These are phyloP conservation scores for Neofusicoccum sp. DNA, from an alignment of 2,329 filamentous ascomycete species.

Conservation along the genomic window DNA sequence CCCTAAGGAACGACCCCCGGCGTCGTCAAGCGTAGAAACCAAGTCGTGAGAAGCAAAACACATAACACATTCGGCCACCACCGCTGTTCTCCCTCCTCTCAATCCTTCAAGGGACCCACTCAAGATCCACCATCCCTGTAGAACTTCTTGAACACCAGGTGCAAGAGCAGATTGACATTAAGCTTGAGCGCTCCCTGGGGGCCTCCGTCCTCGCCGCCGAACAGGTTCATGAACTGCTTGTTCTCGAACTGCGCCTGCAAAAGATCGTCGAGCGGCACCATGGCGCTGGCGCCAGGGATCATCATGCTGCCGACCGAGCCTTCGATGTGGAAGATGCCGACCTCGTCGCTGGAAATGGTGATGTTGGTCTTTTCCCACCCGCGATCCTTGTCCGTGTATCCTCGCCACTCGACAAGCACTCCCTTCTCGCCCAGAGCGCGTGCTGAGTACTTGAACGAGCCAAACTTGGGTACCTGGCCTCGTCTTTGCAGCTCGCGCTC, in stretches of 20 bases:
- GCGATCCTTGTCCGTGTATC: conserved; percentile 66
- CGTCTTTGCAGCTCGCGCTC: conserved; percentile 91
- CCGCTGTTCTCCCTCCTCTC: too few species aligned
- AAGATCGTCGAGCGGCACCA: conserved; percentile 88
- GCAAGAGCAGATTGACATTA: conserved; percentile 95
- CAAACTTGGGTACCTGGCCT: conserved; percentile 94
- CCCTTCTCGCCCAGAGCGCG: conserved; percentile 89
- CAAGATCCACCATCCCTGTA: conserved; percentile 56
- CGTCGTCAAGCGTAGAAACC: conserved; percentile 1
- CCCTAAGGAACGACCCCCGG: background rate
- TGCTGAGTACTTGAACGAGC: conserved; percentile 95
- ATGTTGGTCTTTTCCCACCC: conserved; percentile 93
- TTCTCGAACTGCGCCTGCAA: conserved; percentile 97
- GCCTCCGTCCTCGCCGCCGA: conserved; percentile 42
- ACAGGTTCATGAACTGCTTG: conserved; percentile 93
- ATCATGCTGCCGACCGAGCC: conserved; percentile 91
- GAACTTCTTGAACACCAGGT: conserved; percentile 98
- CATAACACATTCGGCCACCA: too few species aligned
- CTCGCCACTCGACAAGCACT: conserved; percentile 88
- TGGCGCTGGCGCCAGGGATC: conserved; percentile 88
- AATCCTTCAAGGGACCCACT: too few species aligned
- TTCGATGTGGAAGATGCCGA: conserved; percentile 91
- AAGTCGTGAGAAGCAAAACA: conserved; percentile 3
- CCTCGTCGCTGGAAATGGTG: conserved; percentile 91
- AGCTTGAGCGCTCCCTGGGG: conserved; percentile 64